Base-by-base conservation (phyloP, 2,329 filamentous ascomycete genomes). In the Ceratocystis smalleyi region DNA sequence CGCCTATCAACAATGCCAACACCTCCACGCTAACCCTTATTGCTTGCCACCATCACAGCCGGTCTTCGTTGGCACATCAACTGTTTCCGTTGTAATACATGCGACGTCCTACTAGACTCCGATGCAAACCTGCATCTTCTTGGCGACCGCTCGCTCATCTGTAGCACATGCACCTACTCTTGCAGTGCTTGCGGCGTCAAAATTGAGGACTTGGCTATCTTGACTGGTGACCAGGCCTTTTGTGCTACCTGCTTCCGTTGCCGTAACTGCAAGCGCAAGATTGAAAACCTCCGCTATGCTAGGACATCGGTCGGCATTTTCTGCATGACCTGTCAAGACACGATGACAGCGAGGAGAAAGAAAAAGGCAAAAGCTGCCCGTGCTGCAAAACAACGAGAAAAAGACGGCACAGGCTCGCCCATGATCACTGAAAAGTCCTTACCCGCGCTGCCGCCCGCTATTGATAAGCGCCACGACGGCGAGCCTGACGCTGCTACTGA, bases 91-190 rank as follows among this genome's bases (percentile, higher is more conserved):
- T 97, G 92, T 81, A 94, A 96, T 75, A 95, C 89, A 64, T 99
- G 92, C 79, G 84, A 85, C 72, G 96, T 91, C 67, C 85, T 96
- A 65, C 90, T 99, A 76, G 94, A 99, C 77, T 97, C 94, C 67
- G 92, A 99, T 73, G 94, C 94, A 70, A 97, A 97, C 76, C 86
- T 99, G 61, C 85, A 99, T 62, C 87, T 99, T 30, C 88, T 99
- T 68, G 94, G 94, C 73, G 94, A 99, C 77, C 94, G 94, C 69
- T 97, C 92, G 19, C 84, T 99, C 69, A 97, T 99, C 70, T 99
- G 94, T 81, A 97, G 96, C 78, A 96, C 96, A 76, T 99, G 94
- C 78, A 97, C 94, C 63, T 99, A 99, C 75, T 96, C 91, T 80
- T 99, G 94, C 79, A 96, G 86, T 75, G 91, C 91, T 63, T 99